Evolutionary conservation across 140 eudicot genomes (phyloP).

Genomic region (Oenanthe javanica): DNA sequence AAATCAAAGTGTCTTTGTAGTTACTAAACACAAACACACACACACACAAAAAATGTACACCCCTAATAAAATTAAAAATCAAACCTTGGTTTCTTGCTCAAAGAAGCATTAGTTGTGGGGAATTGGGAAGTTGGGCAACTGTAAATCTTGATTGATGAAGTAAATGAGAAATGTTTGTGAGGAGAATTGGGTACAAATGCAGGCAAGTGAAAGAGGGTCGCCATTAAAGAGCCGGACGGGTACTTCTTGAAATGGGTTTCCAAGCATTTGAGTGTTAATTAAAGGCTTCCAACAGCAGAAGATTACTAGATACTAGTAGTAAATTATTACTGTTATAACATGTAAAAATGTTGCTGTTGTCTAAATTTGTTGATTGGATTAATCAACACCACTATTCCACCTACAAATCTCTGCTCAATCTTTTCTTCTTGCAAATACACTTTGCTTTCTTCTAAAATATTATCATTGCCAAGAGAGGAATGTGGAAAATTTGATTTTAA

Average conservation of each 20-base stretch:
- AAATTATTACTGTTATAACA: no score
- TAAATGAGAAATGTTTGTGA: conserved; percentile 1
- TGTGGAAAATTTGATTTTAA: no score
- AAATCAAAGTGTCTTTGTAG: not conserved
- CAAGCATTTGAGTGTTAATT: not conserved
- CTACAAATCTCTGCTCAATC: no score
- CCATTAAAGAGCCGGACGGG: conserved; percentile 17
- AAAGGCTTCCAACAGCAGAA: no score
- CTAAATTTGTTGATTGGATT: not conserved
- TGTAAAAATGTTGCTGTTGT: not conserved
- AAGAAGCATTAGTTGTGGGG: conserved; percentile 16
- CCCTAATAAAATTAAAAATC: not conserved
- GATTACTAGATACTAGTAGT: no score
- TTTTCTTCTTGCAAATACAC: no score
- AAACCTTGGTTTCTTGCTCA: conserved; percentile 30
- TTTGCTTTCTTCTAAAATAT: no score
- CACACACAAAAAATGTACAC: not conserved
- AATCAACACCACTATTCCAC: no score
- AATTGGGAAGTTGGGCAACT: not conserved
- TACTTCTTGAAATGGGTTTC: conserved; percentile 1
- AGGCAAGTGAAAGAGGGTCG: conserved; percentile 23
- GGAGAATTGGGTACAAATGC: conserved; percentile 8
- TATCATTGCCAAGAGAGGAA: no score
- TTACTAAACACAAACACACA: not conserved
- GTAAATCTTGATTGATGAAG: conserved; percentile 1